Base-by-base conservation (phyloP, 2,329 filamentous ascomycete genomes). In the Coleophoma cylindrospora region DNA sequence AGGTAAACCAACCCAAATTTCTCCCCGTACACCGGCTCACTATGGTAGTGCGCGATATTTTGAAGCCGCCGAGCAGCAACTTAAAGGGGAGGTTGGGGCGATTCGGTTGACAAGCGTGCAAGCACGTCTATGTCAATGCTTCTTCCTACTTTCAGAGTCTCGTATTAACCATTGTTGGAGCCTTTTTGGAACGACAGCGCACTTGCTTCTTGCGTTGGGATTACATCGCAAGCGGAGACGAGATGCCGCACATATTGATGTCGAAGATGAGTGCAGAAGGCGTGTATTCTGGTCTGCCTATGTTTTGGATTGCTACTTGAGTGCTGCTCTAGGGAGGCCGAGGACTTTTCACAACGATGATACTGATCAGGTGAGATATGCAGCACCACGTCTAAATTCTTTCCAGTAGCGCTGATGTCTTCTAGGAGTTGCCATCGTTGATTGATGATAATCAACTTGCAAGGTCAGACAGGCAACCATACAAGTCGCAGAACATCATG, bases 251-350 rank as follows among this genome's bases (percentile, higher is more conserved):
- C 65, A 69, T 33, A 61, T 73, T 15, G 66, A 70, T 34, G 59
- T 67, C 6, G 27, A 27, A 27, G 27, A 27, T 10, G 75, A 81
- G 54, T 73, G 74, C 41, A 70, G 76, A 3, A 75, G 75, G 53
- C 68, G 78, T n/a, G 70, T 80, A 0, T 85, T 87, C 47, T 86
- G 83, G 83, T 80, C 77, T 33, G 77, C 79, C 0, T 86, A 86
- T 58, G 79, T 74, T 13, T 66, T 86, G 3, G 81, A 86, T 59
- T 81, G 79, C 46, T 86, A 86, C 53, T 70, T 87, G 12, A 81
- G 81, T 49, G 77, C 79, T 17, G 77, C 81, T 45, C 72, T 85
- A 10, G 83, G 83, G 2, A 70, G 82, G 15, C 83, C 83, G 1
- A 66, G 77, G 14, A 73, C 81, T 2, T 79, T 85, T 45, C 82